These are phyloP conservation scores for Escovopsis sp. DNA, from an alignment of 2,329 filamentous ascomycete genomes.

Conservation along the genomic window DNA sequence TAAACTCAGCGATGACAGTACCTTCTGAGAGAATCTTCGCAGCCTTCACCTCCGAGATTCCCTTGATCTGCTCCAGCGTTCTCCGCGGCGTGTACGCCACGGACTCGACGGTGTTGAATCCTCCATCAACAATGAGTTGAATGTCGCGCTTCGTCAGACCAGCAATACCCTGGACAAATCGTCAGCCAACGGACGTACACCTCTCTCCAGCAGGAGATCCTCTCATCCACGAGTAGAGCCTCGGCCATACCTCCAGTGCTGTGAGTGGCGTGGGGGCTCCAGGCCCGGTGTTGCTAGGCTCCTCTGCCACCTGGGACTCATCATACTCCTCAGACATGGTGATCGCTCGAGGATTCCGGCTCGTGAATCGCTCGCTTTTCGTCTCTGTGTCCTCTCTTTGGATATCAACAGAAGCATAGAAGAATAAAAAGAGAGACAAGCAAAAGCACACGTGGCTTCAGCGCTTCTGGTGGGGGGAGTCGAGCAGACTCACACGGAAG, in stretches of 20 bases:
- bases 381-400: too few species aligned
- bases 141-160: conserved; percentile 93
- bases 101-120: conserved; percentile 88
- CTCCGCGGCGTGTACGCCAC: conserved; percentile 83
- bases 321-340: conserved; percentile 45
- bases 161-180: conserved; percentile 50
- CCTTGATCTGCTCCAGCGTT: conserved; percentile 85
- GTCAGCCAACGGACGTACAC: neutral
- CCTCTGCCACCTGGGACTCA: conserved; percentile 49
- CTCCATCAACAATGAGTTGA: conserved; percentile 79
- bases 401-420: too few species aligned
- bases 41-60: conserved; percentile 94
- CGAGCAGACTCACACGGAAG: conserved; percentile 10
- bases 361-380: too few species aligned
- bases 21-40: conserved; percentile 82
- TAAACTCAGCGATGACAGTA: conserved; percentile 23
- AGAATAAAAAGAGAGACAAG: neutral
- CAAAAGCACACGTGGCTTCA: neutral
- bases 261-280: conserved; percentile 85
- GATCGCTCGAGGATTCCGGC: too few species aligned
- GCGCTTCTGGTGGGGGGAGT: conserved; percentile 2
- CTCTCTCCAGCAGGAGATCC: too few species aligned
- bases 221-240: too few species aligned
- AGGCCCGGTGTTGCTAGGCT: conserved; percentile 59
- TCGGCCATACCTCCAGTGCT: conserved; percentile 61